phyloP scores from a whole-genome alignment of 805 yeast species.

The Candida namnaoensis region DNA sequence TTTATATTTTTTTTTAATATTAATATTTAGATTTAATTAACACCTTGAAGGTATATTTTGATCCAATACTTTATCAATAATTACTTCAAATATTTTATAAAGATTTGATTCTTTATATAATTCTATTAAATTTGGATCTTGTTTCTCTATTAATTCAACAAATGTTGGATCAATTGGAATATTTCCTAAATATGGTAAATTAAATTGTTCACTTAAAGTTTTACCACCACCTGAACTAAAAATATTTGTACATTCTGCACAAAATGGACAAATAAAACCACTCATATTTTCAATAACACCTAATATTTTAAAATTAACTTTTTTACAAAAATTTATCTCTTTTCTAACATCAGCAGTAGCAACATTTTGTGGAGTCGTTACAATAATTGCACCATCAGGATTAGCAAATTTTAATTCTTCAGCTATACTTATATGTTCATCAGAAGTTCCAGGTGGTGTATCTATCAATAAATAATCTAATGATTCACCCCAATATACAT shows the following conservation, averaged over 20 bases:
- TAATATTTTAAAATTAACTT: constrained; percentile 69
- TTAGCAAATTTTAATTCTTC: constrained; percentile 68
- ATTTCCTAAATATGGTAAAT: constrained; percentile 68
- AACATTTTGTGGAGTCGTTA: constrained; percentile 93
- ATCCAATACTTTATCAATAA: constrained; percentile 30
- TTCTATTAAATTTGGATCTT: constrained; percentile 23
- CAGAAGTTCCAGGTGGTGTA: constrained; percentile 98
- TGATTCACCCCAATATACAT: constrained; percentile 78
- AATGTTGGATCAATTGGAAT: constrained; percentile 93
- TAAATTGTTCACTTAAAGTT: constrained; percentile 50
- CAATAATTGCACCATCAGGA: constrained; percentile 90
- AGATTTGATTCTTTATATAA: constrained; percentile 24
- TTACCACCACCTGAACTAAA: constrained; percentile 93
- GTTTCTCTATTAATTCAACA: constrained; percentile 75
- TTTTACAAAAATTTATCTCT: constrained; percentile 85
- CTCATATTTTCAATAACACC: constrained; percentile 96
- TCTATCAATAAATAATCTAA: constrained; percentile 76
- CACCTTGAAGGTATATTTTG: constrained; percentile 17
- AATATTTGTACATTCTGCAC: constrained; percentile 86
- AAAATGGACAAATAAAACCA: constrained; percentile 91
- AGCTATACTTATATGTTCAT: constrained; percentile 95
- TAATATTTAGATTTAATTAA: not conserved
- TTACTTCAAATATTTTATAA: constrained; percentile 32
- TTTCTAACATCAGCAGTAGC: constrained; percentile 92
- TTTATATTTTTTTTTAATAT: too few relatives aligned